These are phyloP conservation scores for Trichoderma orchidacearum DNA, from an alignment of 495 filamentous ascomycete species.

Conservation along the genomic window DNA sequence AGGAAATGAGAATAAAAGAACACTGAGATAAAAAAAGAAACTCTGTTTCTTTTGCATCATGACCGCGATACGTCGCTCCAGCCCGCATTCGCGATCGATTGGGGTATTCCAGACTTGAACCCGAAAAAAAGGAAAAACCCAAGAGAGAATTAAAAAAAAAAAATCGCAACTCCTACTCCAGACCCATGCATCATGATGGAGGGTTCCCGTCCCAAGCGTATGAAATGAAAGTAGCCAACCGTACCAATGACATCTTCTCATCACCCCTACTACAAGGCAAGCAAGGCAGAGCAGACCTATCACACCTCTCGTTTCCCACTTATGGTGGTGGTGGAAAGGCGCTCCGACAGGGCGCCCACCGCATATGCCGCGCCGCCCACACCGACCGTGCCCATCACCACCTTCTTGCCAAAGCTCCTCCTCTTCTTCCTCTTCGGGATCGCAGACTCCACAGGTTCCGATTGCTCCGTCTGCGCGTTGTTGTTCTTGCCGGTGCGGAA, in stretches of 20 bases:
- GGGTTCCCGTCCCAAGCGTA: too few species aligned
- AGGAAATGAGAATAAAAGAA: neutral
- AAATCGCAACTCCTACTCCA: slow-evolving; percentile 8
- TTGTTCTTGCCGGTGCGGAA: slow-evolving; percentile 18
- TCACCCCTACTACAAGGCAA: neutral
- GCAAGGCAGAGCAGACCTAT: neutral
- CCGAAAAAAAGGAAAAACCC: neutral
- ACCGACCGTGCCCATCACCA: slow-evolving; percentile 42
- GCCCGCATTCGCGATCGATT: neutral
- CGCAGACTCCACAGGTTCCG: slow-evolving; percentile 35
- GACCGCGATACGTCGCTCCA: slow-evolving; percentile 6
- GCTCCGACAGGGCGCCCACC: slow-evolving; percentile 54
- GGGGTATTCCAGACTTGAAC: neutral
- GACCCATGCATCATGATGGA: slow-evolving; percentile 29
- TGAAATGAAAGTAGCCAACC: too few species aligned
- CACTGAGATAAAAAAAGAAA: too few species aligned
- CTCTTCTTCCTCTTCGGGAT: slow-evolving; percentile 13
- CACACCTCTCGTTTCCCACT: slow-evolving; percentile 31
- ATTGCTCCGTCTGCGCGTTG: slow-evolving; percentile 43
- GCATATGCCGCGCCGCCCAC: slow-evolving; percentile 53
- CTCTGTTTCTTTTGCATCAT: neutral
- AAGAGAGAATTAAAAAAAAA: neutral
- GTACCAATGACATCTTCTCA: too few species aligned
- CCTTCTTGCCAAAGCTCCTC: slow-evolving; percentile 28
- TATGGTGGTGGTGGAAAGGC: slow-evolving; percentile 43